Percentiles rank a stretch among this genome's conserved stretches.
Evolutionary conservation across 2,329 filamentous ascomycete genomes (phyloP).

Genomic region (Ophiosphaerella narmari): DNA sequence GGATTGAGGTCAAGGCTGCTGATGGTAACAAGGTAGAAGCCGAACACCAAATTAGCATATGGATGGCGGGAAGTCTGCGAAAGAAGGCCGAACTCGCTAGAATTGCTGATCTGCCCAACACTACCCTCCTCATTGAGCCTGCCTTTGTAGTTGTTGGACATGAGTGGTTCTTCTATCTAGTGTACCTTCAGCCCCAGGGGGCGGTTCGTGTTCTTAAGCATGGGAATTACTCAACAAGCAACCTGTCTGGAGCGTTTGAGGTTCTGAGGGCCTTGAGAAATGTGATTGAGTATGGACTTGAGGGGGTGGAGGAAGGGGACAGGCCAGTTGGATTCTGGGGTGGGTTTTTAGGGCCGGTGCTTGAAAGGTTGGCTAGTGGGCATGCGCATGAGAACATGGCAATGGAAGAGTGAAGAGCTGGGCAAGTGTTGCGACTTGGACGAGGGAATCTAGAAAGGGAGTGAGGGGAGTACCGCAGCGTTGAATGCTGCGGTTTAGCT

Average conservation of each 20-base stretch:
- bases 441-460: too few species aligned
- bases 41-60: constrained; percentile 14
- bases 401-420: neutral
- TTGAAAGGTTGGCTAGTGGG: constrained; percentile 8
- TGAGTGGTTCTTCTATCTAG: constrained; percentile 11
- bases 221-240: constrained; percentile 6
- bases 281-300: constrained; percentile 11
- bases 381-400: neutral
- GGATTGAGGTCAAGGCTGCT: constrained; percentile 8
- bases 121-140: constrained; percentile 11
- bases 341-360: constrained; percentile 6
- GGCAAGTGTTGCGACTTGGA: too few species aligned
- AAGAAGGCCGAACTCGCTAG: constrained; percentile 11
- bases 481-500: too few species aligned
- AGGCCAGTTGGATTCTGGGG: constrained; percentile 10
- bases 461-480: too few species aligned
- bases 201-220: constrained; percentile 10
- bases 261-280: constrained; percentile 10
- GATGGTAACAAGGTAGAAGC: constrained; percentile 8
- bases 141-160: constrained; percentile 12
- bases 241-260: constrained; percentile 9
- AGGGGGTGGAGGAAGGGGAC: neutral
- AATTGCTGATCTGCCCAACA: constrained; percentile 5
- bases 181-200: constrained; percentile 6
- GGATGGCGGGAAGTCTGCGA: neutral